Percentiles rank a stretch among this genome's conserved stretches.
Evolutionary conservation across 345 rosid species (phyloP).

Genomic region (Abelmoschus esculentus): DNA sequence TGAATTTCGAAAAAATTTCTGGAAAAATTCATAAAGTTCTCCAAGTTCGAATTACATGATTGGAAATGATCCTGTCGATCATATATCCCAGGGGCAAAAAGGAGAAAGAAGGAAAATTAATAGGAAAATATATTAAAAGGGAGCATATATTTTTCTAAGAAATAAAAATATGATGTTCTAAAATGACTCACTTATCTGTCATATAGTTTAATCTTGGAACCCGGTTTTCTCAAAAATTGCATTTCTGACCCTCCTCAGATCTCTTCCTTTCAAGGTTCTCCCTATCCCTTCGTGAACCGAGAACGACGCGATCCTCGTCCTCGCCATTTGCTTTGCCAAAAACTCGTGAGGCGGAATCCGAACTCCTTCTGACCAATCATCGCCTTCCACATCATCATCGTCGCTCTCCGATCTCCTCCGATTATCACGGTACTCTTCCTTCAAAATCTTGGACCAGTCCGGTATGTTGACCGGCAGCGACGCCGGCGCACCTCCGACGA

Average conservation of each 20-base stretch:
- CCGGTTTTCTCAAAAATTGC: conserved; percentile 64
- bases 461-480: conserved; percentile 70
- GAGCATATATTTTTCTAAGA: background rate
- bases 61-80: conserved; percentile 17
- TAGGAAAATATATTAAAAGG: background rate
- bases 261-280: conserved; percentile 60
- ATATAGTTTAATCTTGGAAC: conserved; percentile 54
- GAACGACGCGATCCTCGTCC: conserved; percentile 42
- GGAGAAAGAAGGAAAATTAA: background rate
- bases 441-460: conserved; percentile 71
- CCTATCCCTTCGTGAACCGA: conserved; percentile 51
- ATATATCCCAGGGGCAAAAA: conserved; percentile 10
- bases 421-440: too few species aligned
- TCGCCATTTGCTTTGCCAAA: conserved; percentile 27
- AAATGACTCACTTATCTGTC: conserved; percentile 1
- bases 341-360: conserved; percentile 44
- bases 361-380: too few species aligned
- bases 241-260: conserved; percentile 46
- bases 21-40: conserved; percentile 18
- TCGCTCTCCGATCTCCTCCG: too few species aligned
- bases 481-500: conserved; percentile 22
- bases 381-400: too few species aligned
- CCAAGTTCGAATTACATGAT: conserved; percentile 11
- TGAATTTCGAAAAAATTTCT: conserved; percentile 3
- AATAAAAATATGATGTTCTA: background rate